Evolutionary conservation across 768 basidiomycete genomes (phyloP), one percentile per base, ranked within the genome.

Genomic region (Rubroboletus pulcherrimus): DNA sequence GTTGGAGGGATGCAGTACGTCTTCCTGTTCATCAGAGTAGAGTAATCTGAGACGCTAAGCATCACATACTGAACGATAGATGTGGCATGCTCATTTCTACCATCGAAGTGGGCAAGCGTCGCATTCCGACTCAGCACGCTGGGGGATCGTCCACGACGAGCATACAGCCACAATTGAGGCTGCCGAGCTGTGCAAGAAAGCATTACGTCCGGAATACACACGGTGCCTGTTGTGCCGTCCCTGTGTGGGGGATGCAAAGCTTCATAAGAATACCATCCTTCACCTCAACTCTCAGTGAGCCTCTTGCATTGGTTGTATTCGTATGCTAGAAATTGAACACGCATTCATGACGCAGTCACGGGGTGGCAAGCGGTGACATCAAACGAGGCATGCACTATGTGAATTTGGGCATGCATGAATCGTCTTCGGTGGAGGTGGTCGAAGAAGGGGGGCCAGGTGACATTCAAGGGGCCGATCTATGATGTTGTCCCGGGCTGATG

Each of bases 191-290:
- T 49, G 19, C n/a, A 9, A 29, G 37, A 9, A 34, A 1, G 17
- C 21, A 33, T 11, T 7, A 3, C 4, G 1, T 0, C 11, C 21
- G 29, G 2, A 1, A 3, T 4, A 14, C 15, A 37, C 34, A 24
- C 51, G 59, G 37, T 60, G 56, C 40, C 8, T 58, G 30, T n/a
- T 58, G n/a, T 58, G 59, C 19, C 59, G 19, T 8, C 51, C 56
- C 33, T 35, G 40, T 31, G 44, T 58, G 0, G 56, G 59, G 29
- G 51, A 53, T 9, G 39, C 42, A 17, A 30, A 1, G 29, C 0
- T 0, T 14, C 10, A 9, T 30, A 4, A n/a, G 4, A 9, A 7
- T 0, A 9, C 5, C 7, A 8, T 8, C 9, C 8, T 1, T 5
- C 46, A 47, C 21, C 21, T 47, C 14, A 4, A 1, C 0, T 5